These are phyloP conservation scores for Pisolithus sp. DNA, from an alignment of 768 basidiomycete genomes.

Conservation along the genomic window DNA sequence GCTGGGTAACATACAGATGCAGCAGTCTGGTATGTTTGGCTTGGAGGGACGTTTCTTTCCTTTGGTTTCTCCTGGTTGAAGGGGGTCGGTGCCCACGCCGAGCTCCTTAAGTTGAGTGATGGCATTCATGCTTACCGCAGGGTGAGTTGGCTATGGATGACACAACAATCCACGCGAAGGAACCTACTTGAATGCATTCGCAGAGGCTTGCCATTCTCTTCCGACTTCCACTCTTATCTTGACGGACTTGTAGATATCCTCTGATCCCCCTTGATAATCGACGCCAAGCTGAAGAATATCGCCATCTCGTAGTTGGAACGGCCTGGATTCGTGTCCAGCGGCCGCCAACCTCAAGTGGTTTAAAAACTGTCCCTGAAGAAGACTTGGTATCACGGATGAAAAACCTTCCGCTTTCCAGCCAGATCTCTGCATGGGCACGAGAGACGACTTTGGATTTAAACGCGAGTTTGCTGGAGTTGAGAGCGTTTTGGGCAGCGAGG, in stretches of 20 bases:
- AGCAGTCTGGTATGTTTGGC: constrained; percentile 70
- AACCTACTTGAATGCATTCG: constrained; percentile 80
- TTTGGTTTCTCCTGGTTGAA: constrained; percentile 13
- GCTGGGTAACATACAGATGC: constrained; percentile 64
- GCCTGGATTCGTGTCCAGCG: constrained; percentile 74
- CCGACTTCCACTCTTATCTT: constrained; percentile 91
- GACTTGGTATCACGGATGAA: constrained; percentile 88
- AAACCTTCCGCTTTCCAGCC: constrained; percentile 70
- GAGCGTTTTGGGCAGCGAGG: constrained; percentile 57
- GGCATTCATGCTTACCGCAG: constrained; percentile 51
- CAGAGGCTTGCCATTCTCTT: constrained; percentile 83
- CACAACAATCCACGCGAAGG: not conserved
- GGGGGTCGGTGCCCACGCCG: constrained; percentile 33
- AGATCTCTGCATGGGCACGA: constrained; percentile 91
- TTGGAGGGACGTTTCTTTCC: constrained; percentile 29
- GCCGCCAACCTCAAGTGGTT: constrained; percentile 88
- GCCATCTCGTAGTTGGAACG: constrained; percentile 81
- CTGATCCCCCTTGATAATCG: constrained; percentile 94
- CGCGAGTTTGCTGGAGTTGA: constrained; percentile 78
- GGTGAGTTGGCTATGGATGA: not conserved
- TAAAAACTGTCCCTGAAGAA: constrained; percentile 87
- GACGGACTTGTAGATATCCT: constrained; percentile 95
- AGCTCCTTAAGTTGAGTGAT: constrained; percentile 79
- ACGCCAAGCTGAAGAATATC: constrained; percentile 94
- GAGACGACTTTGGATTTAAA: constrained; percentile 96